Evolutionary conservation across 164 flowering plant genomes (phyloP), one percentile per base, ranked within the genome.

Genomic region (Magnolia changhungtana): DNA sequence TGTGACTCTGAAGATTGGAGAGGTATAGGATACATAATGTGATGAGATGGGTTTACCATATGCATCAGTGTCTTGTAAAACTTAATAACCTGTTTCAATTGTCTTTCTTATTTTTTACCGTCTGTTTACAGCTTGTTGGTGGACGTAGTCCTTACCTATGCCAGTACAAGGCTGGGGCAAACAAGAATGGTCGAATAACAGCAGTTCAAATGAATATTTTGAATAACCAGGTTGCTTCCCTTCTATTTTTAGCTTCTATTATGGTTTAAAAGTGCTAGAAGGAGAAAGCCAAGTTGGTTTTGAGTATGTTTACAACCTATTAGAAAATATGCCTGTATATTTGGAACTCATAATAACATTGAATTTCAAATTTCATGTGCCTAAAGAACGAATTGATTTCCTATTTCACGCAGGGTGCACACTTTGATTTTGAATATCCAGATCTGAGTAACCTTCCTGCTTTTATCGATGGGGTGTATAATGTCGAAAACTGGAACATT

Each of bases 141-240:
- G 63, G 74, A 23, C 74, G 74, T 55, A 72, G 74, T 72, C 74
- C 74, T 52, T 72, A 72, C 29, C 55, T 72, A 72, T 72, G 74
- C 58, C 63, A 51, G 13, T 72, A 72, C 21, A 72, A 55, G 51
- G 74, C 65, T 52, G 63, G 64, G 21, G 74, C 74, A 52, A 23
- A 27, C 11, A 52, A 13, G 8, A 55, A 55, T 72, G 74, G 74
- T 24, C 74, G 49, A 21, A 51, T 72, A 6, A 72, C 63, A 23
- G 74, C 74, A 72, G 55, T 72, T 58, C 64, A 72, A 58, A 55
- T 72, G 64, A n/a, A 72, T 3, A 55, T 72, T 72, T 52, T 72
- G 31, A 72, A 72, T 16, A 72, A 72, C 64, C 74, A 72, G 74
- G 74, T 72, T 72, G 9, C 63, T 72, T 55, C 18, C 61, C 61